Evolutionary conservation across 176 grass and related monocot genomes (phyloP).

Genomic region (Paspalum notatum): DNA sequence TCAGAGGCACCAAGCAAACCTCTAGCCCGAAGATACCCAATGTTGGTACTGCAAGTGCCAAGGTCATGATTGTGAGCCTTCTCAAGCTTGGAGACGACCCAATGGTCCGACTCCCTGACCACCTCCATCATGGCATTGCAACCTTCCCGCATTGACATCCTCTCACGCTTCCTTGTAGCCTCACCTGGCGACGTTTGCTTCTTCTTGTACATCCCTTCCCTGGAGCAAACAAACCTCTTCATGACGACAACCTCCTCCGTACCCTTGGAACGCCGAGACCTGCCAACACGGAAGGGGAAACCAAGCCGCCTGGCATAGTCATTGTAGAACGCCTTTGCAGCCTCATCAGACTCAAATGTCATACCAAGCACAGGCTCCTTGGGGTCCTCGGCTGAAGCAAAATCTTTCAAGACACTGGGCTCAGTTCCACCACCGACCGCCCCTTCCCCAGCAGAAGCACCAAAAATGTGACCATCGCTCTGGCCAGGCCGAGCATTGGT

Average conservation of each 20-base stretch:
- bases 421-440: slow-evolving; percentile 14
- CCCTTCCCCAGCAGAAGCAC: slow-evolving; percentile 35
- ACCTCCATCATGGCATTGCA: slow-evolving; percentile 99
- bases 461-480: slow-evolving; percentile 49
- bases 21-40: slow-evolving; percentile 76
- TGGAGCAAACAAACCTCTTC: slow-evolving; percentile 97
- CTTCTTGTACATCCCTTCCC: slow-evolving; percentile 75
- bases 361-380: slow-evolving; percentile 72
- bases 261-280: slow-evolving; percentile 86
- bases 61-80: slow-evolving; percentile 84
- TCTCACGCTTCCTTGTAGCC: slow-evolving; percentile 68
- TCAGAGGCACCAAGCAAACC: slow-evolving; percentile 52
- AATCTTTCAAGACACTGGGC: slow-evolving; percentile 37
- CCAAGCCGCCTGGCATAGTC: slow-evolving; percentile 71
- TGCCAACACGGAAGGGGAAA: slow-evolving; percentile 81
- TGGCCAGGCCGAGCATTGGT: slow-evolving; percentile 52
- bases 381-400: slow-evolving; percentile 39
- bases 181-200: slow-evolving; percentile 48
- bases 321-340: slow-evolving; percentile 87
- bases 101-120: slow-evolving; percentile 60
- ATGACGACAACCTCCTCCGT: slow-evolving; percentile 83
- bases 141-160: slow-evolving; percentile 86
- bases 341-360: slow-evolving; percentile 74
- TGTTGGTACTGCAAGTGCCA: slow-evolving; percentile 55
- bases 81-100: slow-evolving; percentile 96